A percentile compares a stretch with the other conserved stretches of the same genome.
These are phyloP conservation scores for Elongisporangium anandrum DNA, from an alignment of 352 stramenopile species.

Conservation along the genomic window DNA sequence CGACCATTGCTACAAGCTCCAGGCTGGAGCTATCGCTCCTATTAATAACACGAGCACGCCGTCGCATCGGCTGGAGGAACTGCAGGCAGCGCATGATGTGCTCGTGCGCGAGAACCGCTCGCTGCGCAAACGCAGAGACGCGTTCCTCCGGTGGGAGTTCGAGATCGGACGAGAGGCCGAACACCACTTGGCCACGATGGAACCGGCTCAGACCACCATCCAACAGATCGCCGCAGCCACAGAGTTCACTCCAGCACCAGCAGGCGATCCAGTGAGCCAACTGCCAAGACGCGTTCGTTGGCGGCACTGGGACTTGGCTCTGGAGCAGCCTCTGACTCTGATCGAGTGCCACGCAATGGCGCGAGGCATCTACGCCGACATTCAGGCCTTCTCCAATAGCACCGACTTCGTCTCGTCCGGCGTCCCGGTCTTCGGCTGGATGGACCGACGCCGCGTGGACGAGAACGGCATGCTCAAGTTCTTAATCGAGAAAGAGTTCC, in stretches of 20 bases:
- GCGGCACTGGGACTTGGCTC: not conserved
- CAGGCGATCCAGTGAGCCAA: not conserved
- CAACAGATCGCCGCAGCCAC: not conserved
- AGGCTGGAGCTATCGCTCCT: not conserved
- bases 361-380: not conserved
- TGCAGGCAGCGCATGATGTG: not conserved
- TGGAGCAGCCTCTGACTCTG: not conserved
- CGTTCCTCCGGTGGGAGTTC: not conserved
- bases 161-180: not conserved
- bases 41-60: not conserved
- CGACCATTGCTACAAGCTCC: not conserved
- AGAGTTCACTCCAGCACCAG: not conserved
- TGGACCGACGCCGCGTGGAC: not conserved
- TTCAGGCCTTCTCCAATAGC: not conserved
- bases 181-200: not conserved
- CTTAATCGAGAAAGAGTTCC: not conserved
- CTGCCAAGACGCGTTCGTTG: not conserved
- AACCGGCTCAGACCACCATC: not conserved
- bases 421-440: not conserved
- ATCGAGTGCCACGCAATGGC: not conserved
- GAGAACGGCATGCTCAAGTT: not conserved
- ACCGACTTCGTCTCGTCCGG: not conserved
- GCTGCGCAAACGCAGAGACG: not conserved
- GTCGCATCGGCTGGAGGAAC: not conserved
- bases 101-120: not conserved